phyloP scores from a whole-genome alignment of 371 early-diverging fungal genomes.

The Rhizopus microsporus region DNA sequence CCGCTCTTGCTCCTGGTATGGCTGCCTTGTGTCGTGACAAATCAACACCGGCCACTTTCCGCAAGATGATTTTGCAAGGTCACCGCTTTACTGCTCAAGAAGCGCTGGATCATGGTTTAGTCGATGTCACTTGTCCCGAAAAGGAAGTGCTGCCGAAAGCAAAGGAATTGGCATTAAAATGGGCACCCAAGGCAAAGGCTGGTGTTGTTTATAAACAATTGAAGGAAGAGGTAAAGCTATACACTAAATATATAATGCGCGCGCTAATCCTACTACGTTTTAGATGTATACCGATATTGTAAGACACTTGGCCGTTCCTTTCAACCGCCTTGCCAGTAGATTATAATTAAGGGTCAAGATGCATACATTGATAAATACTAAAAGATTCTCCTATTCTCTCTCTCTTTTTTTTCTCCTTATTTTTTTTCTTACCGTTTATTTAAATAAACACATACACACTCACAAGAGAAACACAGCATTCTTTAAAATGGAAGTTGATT shows the following conservation, averaged over 20 bases:
- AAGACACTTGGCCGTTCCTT: conserved; percentile 24
- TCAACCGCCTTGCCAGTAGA: conserved; percentile 35
- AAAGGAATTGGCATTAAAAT: conserved; percentile 57
- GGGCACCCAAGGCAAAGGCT: conserved; percentile 58
- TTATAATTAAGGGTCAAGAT: conserved; percentile 19
- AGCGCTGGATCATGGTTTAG: conserved; percentile 61
- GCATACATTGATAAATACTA: not conserved
- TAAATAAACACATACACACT: not conserved
- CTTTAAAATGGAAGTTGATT: not conserved
- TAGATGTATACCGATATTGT: conserved; percentile 37
- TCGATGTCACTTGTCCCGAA: conserved; percentile 58
- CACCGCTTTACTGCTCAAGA: conserved; percentile 66
- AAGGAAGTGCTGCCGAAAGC: conserved; percentile 54
- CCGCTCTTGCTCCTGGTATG: conserved; percentile 77
- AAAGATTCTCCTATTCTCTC: not conserved
- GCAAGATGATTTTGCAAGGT: conserved; percentile 70
- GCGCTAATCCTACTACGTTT: not conserved
- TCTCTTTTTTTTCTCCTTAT: conserved; percentile 1
- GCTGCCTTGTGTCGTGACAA: conserved; percentile 66
- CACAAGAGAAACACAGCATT: too few species aligned
- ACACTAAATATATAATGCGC: not conserved
- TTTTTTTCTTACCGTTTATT: not conserved
- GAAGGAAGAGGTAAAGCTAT: conserved; percentile 44
- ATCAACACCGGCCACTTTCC: conserved; percentile 53
- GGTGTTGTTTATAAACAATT: conserved; percentile 48